phyloP scores from a whole-genome alignment of 345 rosid genomes.

The Rubroshorea leprosula region DNA sequence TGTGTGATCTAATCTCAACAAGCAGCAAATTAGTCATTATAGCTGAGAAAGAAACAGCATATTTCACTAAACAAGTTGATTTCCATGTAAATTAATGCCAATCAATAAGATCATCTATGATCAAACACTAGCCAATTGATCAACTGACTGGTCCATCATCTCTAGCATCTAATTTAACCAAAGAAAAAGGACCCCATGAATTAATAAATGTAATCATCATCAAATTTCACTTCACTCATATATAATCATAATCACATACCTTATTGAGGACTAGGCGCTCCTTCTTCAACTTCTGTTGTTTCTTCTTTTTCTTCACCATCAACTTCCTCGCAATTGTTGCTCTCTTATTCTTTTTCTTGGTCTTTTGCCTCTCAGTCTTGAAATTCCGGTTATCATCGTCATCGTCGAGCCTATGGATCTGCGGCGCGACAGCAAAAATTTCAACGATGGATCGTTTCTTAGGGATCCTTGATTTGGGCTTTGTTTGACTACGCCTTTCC shows the following conservation, averaged over 20 bases:
- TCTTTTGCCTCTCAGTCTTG: slow-evolving; percentile 13
- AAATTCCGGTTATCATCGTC: slow-evolving; percentile 14
- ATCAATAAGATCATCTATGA: no score
- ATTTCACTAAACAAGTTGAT: no score
- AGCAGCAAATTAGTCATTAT: no score
- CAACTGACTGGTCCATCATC: no score
- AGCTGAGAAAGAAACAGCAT: no score
- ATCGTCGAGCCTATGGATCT: slow-evolving; percentile 21
- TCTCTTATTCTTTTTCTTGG: slow-evolving; percentile 15
- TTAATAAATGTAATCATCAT: no score
- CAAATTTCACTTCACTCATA: no score
- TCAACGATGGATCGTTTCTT: slow-evolving; percentile 52
- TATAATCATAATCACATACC: slow-evolving; percentile 28
- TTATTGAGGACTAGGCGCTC: slow-evolving; percentile 12
- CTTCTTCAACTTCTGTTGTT: slow-evolving; percentile 22
- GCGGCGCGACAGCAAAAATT: slow-evolving; percentile 45
- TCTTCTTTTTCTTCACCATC: slow-evolving; percentile 21
- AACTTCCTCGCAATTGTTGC: slow-evolving; percentile 10
- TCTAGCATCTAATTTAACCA: no score
- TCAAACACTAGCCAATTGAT: no score
- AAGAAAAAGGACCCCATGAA: no score
- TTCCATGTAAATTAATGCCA: no score
- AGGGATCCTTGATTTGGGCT: slow-evolving; percentile 31
- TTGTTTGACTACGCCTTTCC: slow-evolving; percentile 17
- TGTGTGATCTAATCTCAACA: no score